phyloP scores from a whole-genome alignment of 148 eudicot genomes.

The Rhododendron williamsianum region DNA sequence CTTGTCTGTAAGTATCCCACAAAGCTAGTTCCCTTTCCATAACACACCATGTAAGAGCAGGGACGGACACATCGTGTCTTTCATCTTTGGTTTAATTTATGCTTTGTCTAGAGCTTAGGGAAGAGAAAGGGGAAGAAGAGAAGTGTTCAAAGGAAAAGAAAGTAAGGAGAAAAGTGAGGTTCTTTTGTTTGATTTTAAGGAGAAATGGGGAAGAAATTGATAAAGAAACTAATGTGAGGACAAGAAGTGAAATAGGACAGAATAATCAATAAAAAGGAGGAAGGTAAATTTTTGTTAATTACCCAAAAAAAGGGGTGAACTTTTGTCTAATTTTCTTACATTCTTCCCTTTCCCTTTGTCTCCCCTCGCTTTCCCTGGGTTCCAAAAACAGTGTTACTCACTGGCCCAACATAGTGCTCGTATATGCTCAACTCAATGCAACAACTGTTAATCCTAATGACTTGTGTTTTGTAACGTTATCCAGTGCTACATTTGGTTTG shows the following conservation, averaged over 20 bases:
- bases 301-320: no score
- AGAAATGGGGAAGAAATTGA: neutral
- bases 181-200: neutral
- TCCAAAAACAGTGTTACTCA: neutral
- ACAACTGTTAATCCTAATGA: neutral
- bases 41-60: neutral
- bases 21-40: neutral
- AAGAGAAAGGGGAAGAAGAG: neutral
- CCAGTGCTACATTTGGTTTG: neutral
- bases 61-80: neutral
- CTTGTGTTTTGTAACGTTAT: neutral
- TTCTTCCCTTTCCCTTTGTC: neutral
- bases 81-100: neutral
- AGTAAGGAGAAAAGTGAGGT: neutral
- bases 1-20: conserved; percentile 36
- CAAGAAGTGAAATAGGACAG: neutral
- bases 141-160: neutral
- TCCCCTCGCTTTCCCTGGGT: neutral
- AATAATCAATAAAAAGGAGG: no score
- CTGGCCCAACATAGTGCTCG: neutral
- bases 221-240: neutral
- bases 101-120: neutral
- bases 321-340: no score
- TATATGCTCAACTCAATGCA: neutral
- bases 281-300: neutral